Conservation (phyloP, 805 yeast species). For the Saccharomycopsis malanga region DNA sequence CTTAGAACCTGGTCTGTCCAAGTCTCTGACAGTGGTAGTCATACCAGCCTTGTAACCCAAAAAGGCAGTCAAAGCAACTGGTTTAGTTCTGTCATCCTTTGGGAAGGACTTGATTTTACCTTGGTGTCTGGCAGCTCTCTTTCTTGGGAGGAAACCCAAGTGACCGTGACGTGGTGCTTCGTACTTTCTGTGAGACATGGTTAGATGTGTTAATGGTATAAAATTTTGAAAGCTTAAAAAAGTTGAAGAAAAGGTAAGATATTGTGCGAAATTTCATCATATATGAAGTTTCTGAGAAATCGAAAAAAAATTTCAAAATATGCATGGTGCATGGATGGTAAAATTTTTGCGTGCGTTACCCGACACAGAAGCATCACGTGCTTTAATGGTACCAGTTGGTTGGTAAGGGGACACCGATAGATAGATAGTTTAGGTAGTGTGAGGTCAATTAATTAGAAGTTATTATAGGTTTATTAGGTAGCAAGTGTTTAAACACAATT, state of each 20-base stretch:
- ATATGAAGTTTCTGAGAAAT: not conserved
- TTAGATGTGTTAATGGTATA: not conserved
- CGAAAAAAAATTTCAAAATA: too few species aligned
- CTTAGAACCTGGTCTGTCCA: conserved; percentile 99
- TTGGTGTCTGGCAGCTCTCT: conserved; percentile 98
- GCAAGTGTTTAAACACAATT: too few species aligned
- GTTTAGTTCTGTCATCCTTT: conserved; percentile 94
- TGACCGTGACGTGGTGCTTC: conserved; percentile 99
- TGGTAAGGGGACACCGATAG: too few species aligned
- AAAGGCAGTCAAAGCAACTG: conserved; percentile 98
- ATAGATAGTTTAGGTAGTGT: too few species aligned
- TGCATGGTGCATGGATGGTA: too few species aligned
- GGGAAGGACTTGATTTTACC: conserved; percentile 99
- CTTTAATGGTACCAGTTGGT: too few species aligned
- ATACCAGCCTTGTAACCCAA: conserved; percentile 99
- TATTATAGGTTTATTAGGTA: too few species aligned
- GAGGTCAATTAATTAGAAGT: too few species aligned
- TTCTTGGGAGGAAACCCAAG: conserved; percentile 99
- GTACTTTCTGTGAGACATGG: conserved; percentile 99
- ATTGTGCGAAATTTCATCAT: not conserved
- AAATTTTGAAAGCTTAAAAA: not conserved
- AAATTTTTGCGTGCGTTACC: too few species aligned
- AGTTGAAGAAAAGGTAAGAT: not conserved
- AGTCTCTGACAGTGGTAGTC: conserved; percentile 99
- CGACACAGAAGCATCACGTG: too few species aligned